Base-by-base conservation (phyloP, 1,284 basidiomycete species). In the Neotropicomus parvogracilis region DNA sequence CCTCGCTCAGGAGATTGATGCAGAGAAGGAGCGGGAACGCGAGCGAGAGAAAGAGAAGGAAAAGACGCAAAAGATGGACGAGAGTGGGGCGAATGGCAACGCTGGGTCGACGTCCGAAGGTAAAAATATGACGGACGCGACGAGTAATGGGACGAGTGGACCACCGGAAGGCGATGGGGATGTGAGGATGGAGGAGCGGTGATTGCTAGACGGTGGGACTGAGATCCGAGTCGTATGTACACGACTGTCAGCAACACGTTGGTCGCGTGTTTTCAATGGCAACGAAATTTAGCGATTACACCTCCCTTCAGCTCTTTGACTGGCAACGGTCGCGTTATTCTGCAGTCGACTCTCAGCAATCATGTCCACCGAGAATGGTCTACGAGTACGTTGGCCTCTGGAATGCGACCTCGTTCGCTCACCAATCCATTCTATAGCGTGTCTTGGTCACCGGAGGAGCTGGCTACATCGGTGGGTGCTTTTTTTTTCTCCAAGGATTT, bases 361-460 rank as follows among this genome's bases (percentile, higher is more conserved):
- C 48, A 67, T 65, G 63, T 66, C 60, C 38, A 66, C 62, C 40
- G 46, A 60, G 31, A 54, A 49, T 31, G 52, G 63, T 38, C 52
- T 69, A 38, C 62, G 67, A 67, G 63, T 65, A 50, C 59, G 63
- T 65, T 35, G 24, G 34, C 16, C 37, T 53, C 39, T 52, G 28
- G 5, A 33, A 29, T 11, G 21, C 40, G 8, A 27, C 35, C 35
- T n/a, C 29, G 40, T 42, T 20, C 21, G 17, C 52, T 57, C 48
- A 64, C 44, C 21, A n/a, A 19, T 39, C 48, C 33, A 24, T 4
- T 4, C 46, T 44, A 28, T 54, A 85, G 88, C 84, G 80, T 56
- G 84, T 90, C 45, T 73, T 90, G 55, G 86, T 90, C 57, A 91
- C 88, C 52, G 88, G 88, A 40, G 89, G 87, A 46, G 85, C 88